Conservation (phyloP, 805 yeast genomes). For the Pichia phayaonensis region DNA sequence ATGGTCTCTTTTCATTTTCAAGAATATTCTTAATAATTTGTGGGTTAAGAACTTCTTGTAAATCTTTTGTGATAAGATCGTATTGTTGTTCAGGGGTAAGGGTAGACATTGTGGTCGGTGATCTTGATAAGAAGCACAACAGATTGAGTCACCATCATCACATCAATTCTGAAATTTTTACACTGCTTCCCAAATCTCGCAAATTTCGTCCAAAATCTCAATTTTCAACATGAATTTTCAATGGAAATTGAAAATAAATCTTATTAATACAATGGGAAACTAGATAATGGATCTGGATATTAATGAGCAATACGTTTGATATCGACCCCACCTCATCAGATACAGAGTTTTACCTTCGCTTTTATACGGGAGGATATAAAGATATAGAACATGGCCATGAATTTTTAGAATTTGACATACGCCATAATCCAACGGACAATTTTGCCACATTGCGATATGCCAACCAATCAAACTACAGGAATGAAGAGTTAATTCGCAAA, state of each 20-base stretch:
- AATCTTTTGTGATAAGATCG: conserved; percentile 70
- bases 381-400: conserved; percentile 34
- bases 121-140: too few relatives aligned
- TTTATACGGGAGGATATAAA: conserved; percentile 30
- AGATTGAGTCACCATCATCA: too few relatives aligned
- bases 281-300: too few relatives aligned
- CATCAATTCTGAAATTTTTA: too few relatives aligned
- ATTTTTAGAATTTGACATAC: conserved; percentile 28
- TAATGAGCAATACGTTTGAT: conserved; percentile 1
- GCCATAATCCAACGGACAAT: conserved; percentile 9
- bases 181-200: not conserved
- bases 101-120: conserved; percentile 14
- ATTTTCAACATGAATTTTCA: not conserved
- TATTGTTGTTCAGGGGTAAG: conserved; percentile 56
- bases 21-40: conserved; percentile 80
- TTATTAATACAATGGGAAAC: too few relatives aligned
- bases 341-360: conserved; percentile 30
- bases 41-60: conserved; percentile 87
- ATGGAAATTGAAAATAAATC: not conserved
- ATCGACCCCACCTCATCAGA: not conserved
- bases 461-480: conserved; percentile 39
- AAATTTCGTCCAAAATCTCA: not conserved
- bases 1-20: conserved; percentile 72
- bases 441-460: conserved; percentile 29
- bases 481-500: conserved; percentile 35